Evolutionary conservation across 2,329 filamentous ascomycete genomes (phyloP), one percentile per base, ranked within the genome.

Genomic region (Nigrospora sphaerica): DNA sequence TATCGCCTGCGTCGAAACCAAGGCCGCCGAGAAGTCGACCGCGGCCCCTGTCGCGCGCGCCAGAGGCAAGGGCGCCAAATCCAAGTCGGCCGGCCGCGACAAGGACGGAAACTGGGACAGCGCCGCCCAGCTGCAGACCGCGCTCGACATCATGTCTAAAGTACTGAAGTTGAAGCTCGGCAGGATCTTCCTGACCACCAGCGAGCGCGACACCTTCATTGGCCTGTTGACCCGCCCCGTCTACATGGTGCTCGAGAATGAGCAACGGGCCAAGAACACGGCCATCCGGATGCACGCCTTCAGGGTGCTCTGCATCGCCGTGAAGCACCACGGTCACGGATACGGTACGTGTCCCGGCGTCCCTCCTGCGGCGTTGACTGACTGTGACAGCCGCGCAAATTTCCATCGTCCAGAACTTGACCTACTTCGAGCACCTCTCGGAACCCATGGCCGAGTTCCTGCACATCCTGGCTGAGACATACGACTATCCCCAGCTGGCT

Each of bases 401-500:
- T 41, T 95, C 91, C 39, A 95, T 98, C 59, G 91, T 97, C 46
- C 93, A 98, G 65, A 97, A 93, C 62, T 71, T 98, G 54, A 95
- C 93, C 6, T 98, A 98, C 64, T 98, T 97, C 59, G 93, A 98
- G 68, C 93, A 98, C 66, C 72, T 98, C n/a, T 92, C 93, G 1
- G 93, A 98, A 61, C 93, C 93, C 1, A 98, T 98, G 93, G 93
- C 93, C 32, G 95, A 98, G 64, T 95, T 98, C 58, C 72, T 98
- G 5, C 89, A 97, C 58, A 98, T 97, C 59, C 74, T 98, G 23
- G 85, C 91, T 1, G 91, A 97, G 63, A 92, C 96, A 70, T 98
- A 97, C 69, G 93, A 98, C 67, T 95, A 97, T 62, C 88, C 91
- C 14, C 93, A 98, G 60, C 76, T 98, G 10, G 86, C 90, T 5